Evolutionary conservation across 148 eudicot species (phyloP), one percentile per base, ranked within the genome.

Genomic region (Vaccinium vitisidaea): DNA sequence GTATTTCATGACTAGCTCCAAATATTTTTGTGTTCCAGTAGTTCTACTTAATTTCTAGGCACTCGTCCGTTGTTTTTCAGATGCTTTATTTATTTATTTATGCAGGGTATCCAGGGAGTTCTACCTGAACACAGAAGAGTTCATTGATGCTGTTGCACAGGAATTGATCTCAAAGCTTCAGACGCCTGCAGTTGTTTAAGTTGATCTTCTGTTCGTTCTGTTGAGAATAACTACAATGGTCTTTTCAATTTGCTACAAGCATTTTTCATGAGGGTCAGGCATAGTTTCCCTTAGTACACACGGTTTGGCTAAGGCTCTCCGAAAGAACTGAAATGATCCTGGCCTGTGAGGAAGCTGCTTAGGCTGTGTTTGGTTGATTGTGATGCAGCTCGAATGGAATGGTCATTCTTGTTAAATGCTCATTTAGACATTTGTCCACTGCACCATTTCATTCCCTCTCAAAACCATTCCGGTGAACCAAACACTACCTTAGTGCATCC

Each of bases 121-220:
- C 27, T 92, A 93, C 87, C 84, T 92, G 84, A 93, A 88, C 84
- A 93, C 96, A 11, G 92, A 91, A 87, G 94, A 93, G 81, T 93
- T 93, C 81, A 93, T 93, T 46, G 93, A 91, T 71, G 90, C 92
- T 82, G 94, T 93, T 36, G 92, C 91, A 52, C 87, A 89, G 59
- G 89, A 86, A 84, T 93, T 92, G 30, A 77, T 58, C 65, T 39
- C 88, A 4, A 93, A 88, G 90, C 93, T 93, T 54, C 79, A 4
- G 69, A 82, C 56, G 23, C 87, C 87, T 30, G 87, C 85, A 61
- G 82, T 32, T 63, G 85, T 43, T 76, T 86, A 79, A 86, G 78
- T 74, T 77, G 71, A 23, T 80, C 15, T 27, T 67, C 46, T 27
- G 16, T 69, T 1, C 39, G 13, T 69, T 69, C 36, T 69, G 16